Evolutionary conservation across 1,284 basidiomycete genomes (phyloP).

Genomic region (Sparassis latifolia): DNA sequence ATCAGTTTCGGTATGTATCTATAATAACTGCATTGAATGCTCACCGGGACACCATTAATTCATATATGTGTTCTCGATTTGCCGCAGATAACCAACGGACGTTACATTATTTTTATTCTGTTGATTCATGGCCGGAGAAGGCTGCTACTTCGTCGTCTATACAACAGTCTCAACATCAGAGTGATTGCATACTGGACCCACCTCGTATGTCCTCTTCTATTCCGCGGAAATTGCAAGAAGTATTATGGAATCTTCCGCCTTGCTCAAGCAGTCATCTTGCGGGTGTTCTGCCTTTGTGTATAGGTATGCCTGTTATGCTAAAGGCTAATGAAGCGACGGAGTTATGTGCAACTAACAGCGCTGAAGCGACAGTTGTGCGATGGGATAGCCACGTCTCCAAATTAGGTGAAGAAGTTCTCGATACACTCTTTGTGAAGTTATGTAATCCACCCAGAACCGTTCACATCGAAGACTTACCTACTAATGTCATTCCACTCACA

Average conservation of each 20-base stretch:
- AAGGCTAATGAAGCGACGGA: constrained; percentile 31
- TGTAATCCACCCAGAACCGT: constrained; percentile 23
- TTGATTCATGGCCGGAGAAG: constrained; percentile 13
- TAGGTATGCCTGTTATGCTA: constrained; percentile 35
- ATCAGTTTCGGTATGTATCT: constrained; percentile 23
- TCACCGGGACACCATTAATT: constrained; percentile 29
- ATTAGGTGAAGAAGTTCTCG: constrained; percentile 15
- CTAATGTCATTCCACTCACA: constrained; percentile 33
- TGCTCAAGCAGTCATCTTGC: constrained; percentile 17
- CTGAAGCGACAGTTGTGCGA: constrained; percentile 28
- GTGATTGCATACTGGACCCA: not conserved
- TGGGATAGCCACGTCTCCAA: constrained; percentile 21
- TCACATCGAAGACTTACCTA: constrained; percentile 25
- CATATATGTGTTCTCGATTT: constrained; percentile 20
- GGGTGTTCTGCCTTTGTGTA: constrained; percentile 27
- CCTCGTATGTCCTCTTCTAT: constrained; percentile 4
- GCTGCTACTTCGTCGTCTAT: not conserved
- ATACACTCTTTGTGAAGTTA: constrained; percentile 32
- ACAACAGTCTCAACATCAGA: not conserved
- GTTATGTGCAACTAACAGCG: constrained; percentile 34
- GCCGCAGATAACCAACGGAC: constrained; percentile 22
- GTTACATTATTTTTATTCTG: constrained; percentile 23
- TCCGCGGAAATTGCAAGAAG: constrained; percentile 11
- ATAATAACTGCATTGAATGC: constrained; percentile 28
- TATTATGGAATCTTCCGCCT: constrained; percentile 24